A percentile compares a stretch with the other conserved stretches of the same genome.
Evolutionary conservation across 2,329 filamentous ascomycete species (phyloP).

Genomic region (Alternaria postmessia): DNA sequence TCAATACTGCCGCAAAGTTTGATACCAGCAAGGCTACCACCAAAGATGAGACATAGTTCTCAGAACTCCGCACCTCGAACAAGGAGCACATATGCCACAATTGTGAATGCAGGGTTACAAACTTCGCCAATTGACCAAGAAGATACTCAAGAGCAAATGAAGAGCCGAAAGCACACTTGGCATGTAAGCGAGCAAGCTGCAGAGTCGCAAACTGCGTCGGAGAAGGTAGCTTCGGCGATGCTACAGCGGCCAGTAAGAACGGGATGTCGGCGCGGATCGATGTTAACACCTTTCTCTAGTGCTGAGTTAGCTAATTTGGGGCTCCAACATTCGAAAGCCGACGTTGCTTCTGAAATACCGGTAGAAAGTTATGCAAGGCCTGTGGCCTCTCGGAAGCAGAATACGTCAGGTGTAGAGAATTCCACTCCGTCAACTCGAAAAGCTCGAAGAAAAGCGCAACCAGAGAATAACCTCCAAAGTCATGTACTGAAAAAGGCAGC

Average conservation of each 20-base stretch:
- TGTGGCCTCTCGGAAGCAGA: not conserved
- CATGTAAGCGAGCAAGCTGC: not conserved
- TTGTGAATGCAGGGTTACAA: not conserved
- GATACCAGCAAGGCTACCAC: not conserved
- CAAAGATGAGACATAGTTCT: not conserved
- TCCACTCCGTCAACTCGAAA: too few relatives aligned
- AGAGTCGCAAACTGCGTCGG: not conserved
- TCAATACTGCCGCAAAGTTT: not conserved
- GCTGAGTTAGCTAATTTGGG: not conserved
- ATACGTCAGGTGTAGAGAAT: too few relatives aligned
- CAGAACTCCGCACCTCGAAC: not conserved
- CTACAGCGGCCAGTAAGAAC: not conserved
- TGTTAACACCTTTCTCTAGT: not conserved
- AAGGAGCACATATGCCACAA: not conserved
- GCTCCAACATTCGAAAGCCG: not conserved
- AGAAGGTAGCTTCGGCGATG: not conserved
- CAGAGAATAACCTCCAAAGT: not conserved
- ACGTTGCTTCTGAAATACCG: not conserved
- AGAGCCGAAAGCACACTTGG: not conserved
- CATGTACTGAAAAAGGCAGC: not conserved
- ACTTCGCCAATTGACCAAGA: not conserved
- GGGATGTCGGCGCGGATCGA: accelerated
- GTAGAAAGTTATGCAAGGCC: not conserved
- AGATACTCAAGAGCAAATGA: not conserved
- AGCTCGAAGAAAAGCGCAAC: not conserved